phyloP scores from a whole-genome alignment of 2,329 filamentous ascomycete genomes.

The Neofusicoccum cordaticola region DNA sequence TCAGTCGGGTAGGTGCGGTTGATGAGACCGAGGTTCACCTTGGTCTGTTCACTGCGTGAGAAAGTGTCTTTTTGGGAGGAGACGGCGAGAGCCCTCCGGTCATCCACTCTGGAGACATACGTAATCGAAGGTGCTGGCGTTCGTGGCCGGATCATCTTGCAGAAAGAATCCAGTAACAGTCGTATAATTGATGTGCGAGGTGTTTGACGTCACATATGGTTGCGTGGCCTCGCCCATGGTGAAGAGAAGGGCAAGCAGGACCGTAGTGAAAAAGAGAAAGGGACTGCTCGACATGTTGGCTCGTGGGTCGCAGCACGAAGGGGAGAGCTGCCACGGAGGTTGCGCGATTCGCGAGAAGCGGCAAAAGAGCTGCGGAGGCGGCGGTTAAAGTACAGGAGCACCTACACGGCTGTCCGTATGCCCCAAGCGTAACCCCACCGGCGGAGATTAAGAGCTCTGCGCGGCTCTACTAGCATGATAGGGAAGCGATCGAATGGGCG shows the following conservation, averaged over 20 bases:
- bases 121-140: constrained; percentile 59
- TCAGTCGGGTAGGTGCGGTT: constrained; percentile 61
- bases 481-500: not conserved
- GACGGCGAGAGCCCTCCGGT: constrained; percentile 24
- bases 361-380: not conserved
- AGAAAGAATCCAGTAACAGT: constrained; percentile 62
- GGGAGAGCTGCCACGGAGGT: no score
- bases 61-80: not conserved
- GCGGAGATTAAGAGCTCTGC: not conserved
- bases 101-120: constrained; percentile 33
- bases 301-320: no score
- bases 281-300: constrained; percentile 12
- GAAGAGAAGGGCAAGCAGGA: constrained; percentile 13
- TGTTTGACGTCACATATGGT: not conserved
- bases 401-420: constrained; percentile 10
- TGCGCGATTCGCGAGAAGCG: not conserved
- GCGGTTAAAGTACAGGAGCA: constrained; percentile 1
- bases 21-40: constrained; percentile 64
- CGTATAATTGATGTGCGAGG: constrained; percentile 55
- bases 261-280: constrained; percentile 14
- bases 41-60: constrained; percentile 41
- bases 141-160: constrained; percentile 59
- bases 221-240: constrained; percentile 15
- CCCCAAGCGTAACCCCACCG: constrained; percentile 5
- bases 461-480: not conserved